A percentile compares a stretch with the other conserved stretches of the same genome.
Evolutionary conservation across 208 protist genomes (phyloP).

Genomic region (Acanthamoeba sp.): DNA sequence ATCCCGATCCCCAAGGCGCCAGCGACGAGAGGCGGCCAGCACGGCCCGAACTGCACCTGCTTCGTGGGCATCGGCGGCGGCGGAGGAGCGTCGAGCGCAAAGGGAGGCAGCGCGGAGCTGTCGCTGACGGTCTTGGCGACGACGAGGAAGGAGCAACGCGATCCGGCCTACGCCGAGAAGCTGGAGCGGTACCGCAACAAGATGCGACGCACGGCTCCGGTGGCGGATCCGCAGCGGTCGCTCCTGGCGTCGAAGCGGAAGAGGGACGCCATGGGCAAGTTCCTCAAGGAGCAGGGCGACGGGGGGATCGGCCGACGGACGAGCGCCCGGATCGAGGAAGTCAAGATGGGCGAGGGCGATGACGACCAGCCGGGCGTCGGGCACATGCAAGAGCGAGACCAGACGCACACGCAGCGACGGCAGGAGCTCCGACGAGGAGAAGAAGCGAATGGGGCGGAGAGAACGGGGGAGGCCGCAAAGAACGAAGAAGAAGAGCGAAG

Average conservation of each 20-base stretch:
- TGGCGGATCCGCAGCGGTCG: constrained; percentile 17
- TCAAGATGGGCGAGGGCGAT: background rate
- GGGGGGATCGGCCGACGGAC: background rate
- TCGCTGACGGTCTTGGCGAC: constrained; percentile 1
- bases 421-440: background rate
- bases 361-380: background rate
- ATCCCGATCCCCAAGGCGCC: constrained; percentile 16
- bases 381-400: background rate
- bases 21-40: background rate
- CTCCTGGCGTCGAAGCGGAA: constrained; percentile 22
- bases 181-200: constrained; percentile 54
- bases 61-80: background rate
- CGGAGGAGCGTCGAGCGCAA: background rate
- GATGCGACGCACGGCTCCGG: constrained; percentile 19
- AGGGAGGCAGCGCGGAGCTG: background rate
- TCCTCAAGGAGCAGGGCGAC: constrained; percentile 10
- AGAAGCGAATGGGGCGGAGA: background rate
- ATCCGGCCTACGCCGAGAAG: constrained; percentile 50
- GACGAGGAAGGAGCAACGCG: constrained; percentile 24
- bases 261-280: constrained; percentile 10
- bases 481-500: background rate
- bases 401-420: too few species aligned
- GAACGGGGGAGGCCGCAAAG: background rate
- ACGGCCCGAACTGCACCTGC: constrained; percentile 1
- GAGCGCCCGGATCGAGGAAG: constrained; percentile 7